Evolutionary conservation across 352 stramenopile genomes (phyloP).

Genomic region (Pilasporangium apinafurcum): DNA sequence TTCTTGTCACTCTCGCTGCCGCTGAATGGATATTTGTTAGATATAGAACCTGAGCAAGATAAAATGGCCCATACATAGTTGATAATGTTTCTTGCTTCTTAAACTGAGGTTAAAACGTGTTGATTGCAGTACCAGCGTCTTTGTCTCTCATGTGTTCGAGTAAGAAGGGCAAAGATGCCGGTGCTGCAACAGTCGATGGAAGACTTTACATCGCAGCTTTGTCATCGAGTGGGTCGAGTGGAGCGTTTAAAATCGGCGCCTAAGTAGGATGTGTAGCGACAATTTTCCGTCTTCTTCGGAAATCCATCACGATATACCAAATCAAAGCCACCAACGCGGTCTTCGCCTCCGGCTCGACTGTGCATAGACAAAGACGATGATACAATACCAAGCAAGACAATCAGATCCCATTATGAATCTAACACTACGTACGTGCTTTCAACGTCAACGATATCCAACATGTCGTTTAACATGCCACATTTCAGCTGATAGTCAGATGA

Average conservation of each 20-base stretch:
- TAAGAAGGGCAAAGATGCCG: too few species aligned
- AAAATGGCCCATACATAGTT: too few species aligned
- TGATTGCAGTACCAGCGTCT: too few species aligned
- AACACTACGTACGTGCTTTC: constrained; percentile 60
- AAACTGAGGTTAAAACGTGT: too few species aligned
- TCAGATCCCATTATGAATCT: background rate
- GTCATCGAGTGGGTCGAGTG: constrained; percentile 7
- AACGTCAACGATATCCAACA: constrained; percentile 93
- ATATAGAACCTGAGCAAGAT: too few species aligned
- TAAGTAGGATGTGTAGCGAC: constrained; percentile 70
- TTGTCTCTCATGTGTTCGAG: too few species aligned
- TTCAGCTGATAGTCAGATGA: constrained; percentile 92
- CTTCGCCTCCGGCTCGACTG: constrained; percentile 27
- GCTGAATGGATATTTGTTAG: too few species aligned
- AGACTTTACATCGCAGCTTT: too few species aligned
- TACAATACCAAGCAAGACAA: constrained; percentile 2
- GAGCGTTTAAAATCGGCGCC: constrained; percentile 53
- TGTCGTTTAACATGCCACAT: constrained; percentile 91
- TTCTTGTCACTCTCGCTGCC: too few species aligned
- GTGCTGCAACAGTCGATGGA: too few species aligned
- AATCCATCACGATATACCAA: constrained; percentile 72
- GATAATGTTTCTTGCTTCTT: too few species aligned
- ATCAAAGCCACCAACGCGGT: constrained; percentile 70
- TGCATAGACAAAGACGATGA: background rate
- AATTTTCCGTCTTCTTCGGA: constrained; percentile 55